A percentile compares a stretch with the other conserved stretches of the same genome.
Evolutionary conservation across 176 grass and related monocot species (phyloP).

Genomic region (Rhynchospora breviuscula): DNA sequence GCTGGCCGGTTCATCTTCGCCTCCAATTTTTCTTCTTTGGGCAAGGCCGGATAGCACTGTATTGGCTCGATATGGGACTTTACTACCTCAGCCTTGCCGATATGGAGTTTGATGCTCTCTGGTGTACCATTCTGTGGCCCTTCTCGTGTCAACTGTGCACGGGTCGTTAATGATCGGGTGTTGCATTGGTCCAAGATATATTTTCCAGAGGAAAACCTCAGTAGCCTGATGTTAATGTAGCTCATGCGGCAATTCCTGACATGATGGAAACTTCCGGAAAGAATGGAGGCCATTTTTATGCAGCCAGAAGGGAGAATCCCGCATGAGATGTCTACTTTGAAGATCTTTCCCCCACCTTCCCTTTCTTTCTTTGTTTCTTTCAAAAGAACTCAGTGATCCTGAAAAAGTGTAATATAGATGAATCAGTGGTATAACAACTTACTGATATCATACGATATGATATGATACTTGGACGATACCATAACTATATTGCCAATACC

Average conservation of each 20-base stretch:
- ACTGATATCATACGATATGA: neutral
- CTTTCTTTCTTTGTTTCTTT: neutral
- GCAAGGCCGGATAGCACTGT: conserved; percentile 20
- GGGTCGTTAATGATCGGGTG: conserved; percentile 29
- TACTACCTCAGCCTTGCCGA: conserved; percentile 13
- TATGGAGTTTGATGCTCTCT: conserved; percentile 9
- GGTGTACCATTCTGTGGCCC: conserved; percentile 1
- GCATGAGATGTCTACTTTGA: conserved; percentile 13
- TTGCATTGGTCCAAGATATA: conserved; percentile 25
- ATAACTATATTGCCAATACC: neutral
- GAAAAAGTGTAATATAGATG: neutral
- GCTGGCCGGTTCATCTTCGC: conserved; percentile 31
- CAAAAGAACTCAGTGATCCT: neutral
- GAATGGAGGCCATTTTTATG: conserved; percentile 41
- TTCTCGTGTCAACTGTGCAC: conserved; percentile 19
- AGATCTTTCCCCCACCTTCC: neutral
- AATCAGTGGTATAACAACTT: neutral
- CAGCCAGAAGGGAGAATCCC: neutral
- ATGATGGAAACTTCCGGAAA: conserved; percentile 45
- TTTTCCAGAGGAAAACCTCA: conserved; percentile 30
- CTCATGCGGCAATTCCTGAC: conserved; percentile 34
- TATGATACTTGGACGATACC: neutral
- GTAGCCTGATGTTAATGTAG: conserved; percentile 25
- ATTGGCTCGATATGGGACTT: conserved; percentile 28
- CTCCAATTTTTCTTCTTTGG: conserved; percentile 20